Percentiles rank a stretch among this genome's conserved stretches.
These are phyloP conservation scores for Agarophyton chilense DNA, from an alignment of 23 red algal species.

Conservation along the genomic window DNA sequence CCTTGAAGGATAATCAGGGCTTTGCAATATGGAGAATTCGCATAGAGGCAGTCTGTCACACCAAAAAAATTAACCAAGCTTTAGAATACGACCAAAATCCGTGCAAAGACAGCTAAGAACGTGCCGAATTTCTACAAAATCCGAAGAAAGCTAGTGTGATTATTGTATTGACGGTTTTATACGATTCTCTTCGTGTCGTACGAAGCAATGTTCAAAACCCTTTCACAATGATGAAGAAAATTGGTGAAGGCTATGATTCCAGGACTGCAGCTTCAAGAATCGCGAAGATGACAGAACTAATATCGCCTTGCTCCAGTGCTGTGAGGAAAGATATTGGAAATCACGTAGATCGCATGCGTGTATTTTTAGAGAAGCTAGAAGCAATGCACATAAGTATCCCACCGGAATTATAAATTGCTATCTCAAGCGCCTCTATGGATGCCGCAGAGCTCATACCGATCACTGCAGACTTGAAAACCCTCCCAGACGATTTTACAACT, in stretches of 20 bases:
- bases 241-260: conserved; percentile 35
- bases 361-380: conserved; percentile 4
- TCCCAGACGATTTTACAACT: not conserved
- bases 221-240: conserved; percentile 5
- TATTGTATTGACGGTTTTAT: not conserved
- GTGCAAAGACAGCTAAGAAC: too few relatives aligned
- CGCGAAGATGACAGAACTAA: conserved; percentile 25
- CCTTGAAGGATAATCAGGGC: too few relatives aligned
- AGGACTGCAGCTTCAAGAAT: conserved; percentile 24
- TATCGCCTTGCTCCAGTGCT: not conserved
- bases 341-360: not conserved
- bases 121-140: too few relatives aligned
- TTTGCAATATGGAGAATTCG: too few relatives aligned
- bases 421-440: conserved; percentile 17
- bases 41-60: too few relatives aligned
- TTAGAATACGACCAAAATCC: too few relatives aligned
- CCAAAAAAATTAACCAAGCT: too few relatives aligned
- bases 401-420: not conserved
- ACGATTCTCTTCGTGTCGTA: conserved; percentile 25
- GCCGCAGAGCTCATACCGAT: conserved; percentile 3
- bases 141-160: conserved; percentile 21
- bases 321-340: not conserved
- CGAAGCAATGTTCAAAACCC: conserved; percentile 14
- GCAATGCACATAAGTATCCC: conserved; percentile 6
- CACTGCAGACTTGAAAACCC: conserved; percentile 31